Percentiles rank a stretch among this genome's conserved stretches.
Evolutionary conservation across 2,329 filamentous ascomycete species (phyloP).

Genomic region (Penicillium sp.): DNA sequence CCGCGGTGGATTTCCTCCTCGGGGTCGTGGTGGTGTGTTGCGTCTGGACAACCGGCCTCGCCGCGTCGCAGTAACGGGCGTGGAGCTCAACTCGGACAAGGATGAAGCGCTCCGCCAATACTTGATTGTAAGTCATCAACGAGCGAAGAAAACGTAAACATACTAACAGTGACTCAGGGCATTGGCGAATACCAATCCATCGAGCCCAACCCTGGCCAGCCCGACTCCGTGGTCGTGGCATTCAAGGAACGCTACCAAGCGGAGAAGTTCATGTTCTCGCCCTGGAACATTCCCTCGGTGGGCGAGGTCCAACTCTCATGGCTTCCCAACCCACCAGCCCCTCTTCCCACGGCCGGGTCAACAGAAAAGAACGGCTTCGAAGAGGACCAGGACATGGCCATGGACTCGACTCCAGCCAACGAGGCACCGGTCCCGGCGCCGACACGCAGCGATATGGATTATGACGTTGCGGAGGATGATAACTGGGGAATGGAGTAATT

Average conservation of each 20-base stretch:
- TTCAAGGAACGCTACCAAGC: slow-evolving; percentile 53
- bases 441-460: slow-evolving; percentile 44
- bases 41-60: slow-evolving; percentile 60
- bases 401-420: slow-evolving; percentile 27
- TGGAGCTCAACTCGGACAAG: slow-evolving; percentile 47
- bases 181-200: slow-evolving; percentile 49
- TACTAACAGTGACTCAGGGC: slow-evolving; percentile 32
- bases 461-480: slow-evolving; percentile 53
- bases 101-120: slow-evolving; percentile 58
- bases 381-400: slow-evolving; percentile 31
- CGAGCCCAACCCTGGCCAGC: slow-evolving; percentile 40
- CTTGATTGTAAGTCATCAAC: slow-evolving; percentile 46
- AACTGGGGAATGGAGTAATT: slow-evolving; percentile 33
- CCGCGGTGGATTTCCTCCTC: slow-evolving; percentile 36
- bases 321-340: slow-evolving; percentile 44
- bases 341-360: slow-evolving; percentile 8
- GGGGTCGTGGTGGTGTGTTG: slow-evolving; percentile 51
- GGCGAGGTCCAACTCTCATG: slow-evolving; percentile 57
- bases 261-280: slow-evolving; percentile 53
- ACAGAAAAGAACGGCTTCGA: slow-evolving; percentile 28
- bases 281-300: slow-evolving; percentile 50
- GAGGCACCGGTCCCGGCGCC: slow-evolving; percentile 10
- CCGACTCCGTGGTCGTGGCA: slow-evolving; percentile 42
- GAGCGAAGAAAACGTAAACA: too few species aligned
- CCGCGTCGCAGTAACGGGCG: slow-evolving; percentile 52